A percentile compares a stretch with the other conserved stretches of the same genome.
phyloP scores from a whole-genome alignment of 2,329 filamentous ascomycete species.

The Rhytidhysteron rufulum region DNA sequence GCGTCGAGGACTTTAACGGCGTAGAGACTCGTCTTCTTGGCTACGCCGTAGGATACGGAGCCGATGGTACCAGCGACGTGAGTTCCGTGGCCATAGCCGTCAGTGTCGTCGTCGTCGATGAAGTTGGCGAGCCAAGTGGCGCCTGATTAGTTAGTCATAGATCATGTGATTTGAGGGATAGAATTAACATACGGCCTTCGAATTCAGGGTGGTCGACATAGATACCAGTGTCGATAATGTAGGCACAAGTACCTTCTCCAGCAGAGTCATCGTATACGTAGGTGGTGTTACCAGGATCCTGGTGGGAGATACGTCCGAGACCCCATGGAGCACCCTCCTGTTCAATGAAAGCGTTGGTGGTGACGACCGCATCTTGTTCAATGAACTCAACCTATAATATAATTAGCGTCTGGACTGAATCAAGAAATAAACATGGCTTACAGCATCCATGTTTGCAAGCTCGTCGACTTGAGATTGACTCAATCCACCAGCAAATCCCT shows the following conservation, averaged over 20 bases:
- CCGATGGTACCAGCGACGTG: slow-evolving; percentile 36
- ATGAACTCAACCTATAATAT: slow-evolving; percentile 38
- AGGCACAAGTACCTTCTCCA: slow-evolving; percentile 48
- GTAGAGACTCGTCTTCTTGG: slow-evolving; percentile 36
- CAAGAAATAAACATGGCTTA: slow-evolving; percentile 11
- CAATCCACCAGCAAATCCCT: slow-evolving; percentile 36
- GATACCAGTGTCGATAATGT: slow-evolving; percentile 65
- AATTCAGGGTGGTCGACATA: slow-evolving; percentile 48
- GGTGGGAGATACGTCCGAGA: slow-evolving; percentile 38
- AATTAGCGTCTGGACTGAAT: not conserved
- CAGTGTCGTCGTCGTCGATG: slow-evolving; percentile 25
- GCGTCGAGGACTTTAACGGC: slow-evolving; percentile 39
- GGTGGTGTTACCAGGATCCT: slow-evolving; percentile 20
- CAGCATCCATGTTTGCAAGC: slow-evolving; percentile 26
- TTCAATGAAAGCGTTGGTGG: slow-evolving; percentile 32
- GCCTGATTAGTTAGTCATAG: slow-evolving; percentile 13
- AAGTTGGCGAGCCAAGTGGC: slow-evolving; percentile 36
- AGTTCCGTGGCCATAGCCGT: slow-evolving; percentile 39
- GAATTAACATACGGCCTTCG: slow-evolving; percentile 34
- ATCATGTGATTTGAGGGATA: too few relatives aligned
- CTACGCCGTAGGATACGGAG: slow-evolving; percentile 34
- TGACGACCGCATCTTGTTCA: slow-evolving; percentile 37
- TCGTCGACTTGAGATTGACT: slow-evolving; percentile 24
- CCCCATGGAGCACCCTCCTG: slow-evolving; percentile 40
- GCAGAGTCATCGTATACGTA: slow-evolving; percentile 40